Evolutionary conservation across 805 yeast species (phyloP).

Genomic region (Wickerhamomyces strasburgensis): DNA sequence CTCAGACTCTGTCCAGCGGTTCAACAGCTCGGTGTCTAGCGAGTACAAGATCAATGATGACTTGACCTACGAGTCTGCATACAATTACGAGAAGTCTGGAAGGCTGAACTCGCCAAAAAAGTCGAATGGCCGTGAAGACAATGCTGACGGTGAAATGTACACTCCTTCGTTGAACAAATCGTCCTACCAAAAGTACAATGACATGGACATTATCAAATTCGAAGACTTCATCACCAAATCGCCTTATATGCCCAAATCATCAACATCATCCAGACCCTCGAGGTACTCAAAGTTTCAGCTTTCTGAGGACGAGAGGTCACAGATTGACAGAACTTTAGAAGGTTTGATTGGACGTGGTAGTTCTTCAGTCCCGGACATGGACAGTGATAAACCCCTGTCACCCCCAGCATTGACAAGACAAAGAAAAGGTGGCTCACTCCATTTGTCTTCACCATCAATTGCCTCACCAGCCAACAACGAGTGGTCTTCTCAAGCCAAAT

Average conservation of each 20-base stretch:
- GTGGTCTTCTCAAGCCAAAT: conserved; percentile 8
- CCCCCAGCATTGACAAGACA: conserved; percentile 6
- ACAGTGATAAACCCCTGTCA: not conserved
- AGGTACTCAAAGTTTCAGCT: conserved; percentile 20
- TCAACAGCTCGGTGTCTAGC: conserved; percentile 32
- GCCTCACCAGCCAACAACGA: not conserved
- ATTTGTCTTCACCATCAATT: too few species aligned
- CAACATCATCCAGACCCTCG: conserved; percentile 2
- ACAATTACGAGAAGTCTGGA: conserved; percentile 45
- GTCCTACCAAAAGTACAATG: conserved; percentile 10
- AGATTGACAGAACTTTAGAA: conserved; percentile 17
- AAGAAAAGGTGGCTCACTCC: conserved; percentile 14
- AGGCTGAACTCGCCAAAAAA: conserved; percentile 1
- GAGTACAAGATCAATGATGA: conserved; percentile 40
- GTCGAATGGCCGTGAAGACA: not conserved
- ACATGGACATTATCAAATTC: conserved; percentile 21
- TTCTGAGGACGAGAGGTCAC: conserved; percentile 14
- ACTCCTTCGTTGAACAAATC: conserved; percentile 1
- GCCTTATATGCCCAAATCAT: not conserved
- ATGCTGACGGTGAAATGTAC: not conserved
- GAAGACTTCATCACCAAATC: conserved; percentile 20
- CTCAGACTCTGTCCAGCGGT: conserved; percentile 14
- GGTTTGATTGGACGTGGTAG: conserved; percentile 14
- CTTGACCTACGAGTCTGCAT: conserved; percentile 56
- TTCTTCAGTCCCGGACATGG: not conserved